Conservation (phyloP, 352 stramenopile species). For the Elongisporangium anandrum region DNA sequence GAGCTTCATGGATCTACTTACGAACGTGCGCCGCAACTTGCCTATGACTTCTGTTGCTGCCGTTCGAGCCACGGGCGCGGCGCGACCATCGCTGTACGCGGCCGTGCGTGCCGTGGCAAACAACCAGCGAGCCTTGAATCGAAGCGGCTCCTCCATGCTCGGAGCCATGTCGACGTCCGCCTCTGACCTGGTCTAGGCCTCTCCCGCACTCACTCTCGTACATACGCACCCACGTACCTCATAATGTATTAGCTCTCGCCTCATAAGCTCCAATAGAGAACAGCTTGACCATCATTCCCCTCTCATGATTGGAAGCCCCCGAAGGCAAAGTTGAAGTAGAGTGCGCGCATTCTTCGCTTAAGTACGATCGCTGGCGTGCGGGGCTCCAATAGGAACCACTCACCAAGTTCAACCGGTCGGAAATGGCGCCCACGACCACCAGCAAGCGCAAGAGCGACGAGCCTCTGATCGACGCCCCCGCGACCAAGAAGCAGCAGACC, state of each 20-base stretch:
- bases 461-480: not conserved
- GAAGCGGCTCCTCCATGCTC: not conserved
- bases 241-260: not conserved
- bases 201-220: not conserved
- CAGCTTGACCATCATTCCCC: not conserved
- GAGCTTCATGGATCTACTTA: constrained; percentile 55
- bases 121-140: not conserved
- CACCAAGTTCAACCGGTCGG: not conserved
- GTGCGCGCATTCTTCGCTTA: not conserved
- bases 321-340: not conserved
- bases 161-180: not conserved
- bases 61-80: not conserved
- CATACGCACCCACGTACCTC: not conserved
- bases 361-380: not conserved
- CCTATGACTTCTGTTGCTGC: not conserved
- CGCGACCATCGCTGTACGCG: not conserved
- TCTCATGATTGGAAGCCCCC: not conserved
- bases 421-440: not conserved
- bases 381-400: not conserved
- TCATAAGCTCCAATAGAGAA: not conserved
- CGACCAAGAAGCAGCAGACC: not conserved
- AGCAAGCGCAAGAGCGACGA: constrained; percentile 16
- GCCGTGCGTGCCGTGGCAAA: not conserved
- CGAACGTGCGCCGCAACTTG: constrained; percentile 41
- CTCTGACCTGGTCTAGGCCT: not conserved